phyloP scores from a whole-genome alignment of 2,329 filamentous ascomycete genomes.

The Raffaelea albimanens region DNA sequence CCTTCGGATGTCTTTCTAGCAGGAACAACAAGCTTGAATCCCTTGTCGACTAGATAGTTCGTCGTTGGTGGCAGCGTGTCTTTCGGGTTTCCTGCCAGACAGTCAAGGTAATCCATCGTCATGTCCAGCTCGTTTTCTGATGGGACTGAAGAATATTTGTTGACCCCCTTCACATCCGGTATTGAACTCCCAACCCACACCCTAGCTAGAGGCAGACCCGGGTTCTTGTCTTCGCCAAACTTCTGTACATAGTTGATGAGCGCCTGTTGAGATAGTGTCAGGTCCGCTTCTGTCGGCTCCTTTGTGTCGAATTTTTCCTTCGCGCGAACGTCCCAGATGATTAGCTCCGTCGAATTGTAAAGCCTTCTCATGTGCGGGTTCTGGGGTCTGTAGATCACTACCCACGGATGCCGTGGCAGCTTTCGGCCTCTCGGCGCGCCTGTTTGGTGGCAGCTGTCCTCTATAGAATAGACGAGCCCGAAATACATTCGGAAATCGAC shows the following conservation, averaged over 20 bases:
- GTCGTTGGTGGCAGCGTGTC: slow-evolving; percentile 25
- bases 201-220: slow-evolving; percentile 22
- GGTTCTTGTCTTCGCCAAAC: slow-evolving; percentile 20
- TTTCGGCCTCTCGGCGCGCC: slow-evolving; percentile 11
- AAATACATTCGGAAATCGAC: slow-evolving; percentile 24
- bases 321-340: slow-evolving; percentile 43
- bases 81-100: slow-evolving; percentile 22
- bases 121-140: slow-evolving; percentile 29
- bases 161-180: not conserved
- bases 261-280: slow-evolving; percentile 35
- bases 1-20: not conserved
- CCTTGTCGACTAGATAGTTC: slow-evolving; percentile 18
- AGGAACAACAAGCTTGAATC: slow-evolving; percentile 24
- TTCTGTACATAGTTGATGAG: slow-evolving; percentile 29
- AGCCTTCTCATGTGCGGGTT: slow-evolving; percentile 23
- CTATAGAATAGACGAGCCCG: slow-evolving; percentile 42
- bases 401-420: slow-evolving; percentile 36
- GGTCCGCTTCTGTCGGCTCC: slow-evolving; percentile 20
- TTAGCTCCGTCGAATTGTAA: slow-evolving; percentile 32
- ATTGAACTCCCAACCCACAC: slow-evolving; percentile 37
- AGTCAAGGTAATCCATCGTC: slow-evolving; percentile 28
- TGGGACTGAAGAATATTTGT: slow-evolving; percentile 3
- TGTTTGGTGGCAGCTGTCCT: slow-evolving; percentile 25
- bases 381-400: slow-evolving; percentile 35
- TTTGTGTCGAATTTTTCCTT: slow-evolving; percentile 15